Conservation (phyloP, 352 stramenopile genomes). For the Thraustochytrium striatum region DNA sequence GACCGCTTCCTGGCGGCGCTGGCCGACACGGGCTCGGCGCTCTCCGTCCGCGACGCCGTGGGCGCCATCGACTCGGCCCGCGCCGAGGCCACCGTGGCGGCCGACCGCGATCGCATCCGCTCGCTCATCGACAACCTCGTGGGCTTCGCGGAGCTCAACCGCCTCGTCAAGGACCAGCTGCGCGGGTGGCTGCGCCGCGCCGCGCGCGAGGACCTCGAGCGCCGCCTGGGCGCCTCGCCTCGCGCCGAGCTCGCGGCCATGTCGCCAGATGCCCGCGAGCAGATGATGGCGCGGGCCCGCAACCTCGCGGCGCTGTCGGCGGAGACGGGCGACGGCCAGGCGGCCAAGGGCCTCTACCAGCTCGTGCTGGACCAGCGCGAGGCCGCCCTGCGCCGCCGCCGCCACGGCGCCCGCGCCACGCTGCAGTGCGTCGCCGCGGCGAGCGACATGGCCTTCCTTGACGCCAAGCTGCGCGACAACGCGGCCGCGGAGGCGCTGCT, state of each 20-base stretch:
- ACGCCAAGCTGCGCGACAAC: no score
- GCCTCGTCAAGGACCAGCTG: neutral
- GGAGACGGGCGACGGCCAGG: neutral
- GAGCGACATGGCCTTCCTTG: no score
- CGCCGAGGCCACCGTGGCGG: neutral
- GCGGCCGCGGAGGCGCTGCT: no score
- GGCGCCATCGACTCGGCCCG: neutral
- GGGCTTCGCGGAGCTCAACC: neutral
- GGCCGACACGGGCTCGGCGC: neutral
- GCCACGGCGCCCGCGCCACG: no score
- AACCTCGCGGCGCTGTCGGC: neutral
- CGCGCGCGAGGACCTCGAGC: neutral
- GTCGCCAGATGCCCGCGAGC: neutral
- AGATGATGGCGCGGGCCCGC: neutral
- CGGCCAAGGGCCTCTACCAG: neutral
- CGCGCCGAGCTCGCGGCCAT: neutral
- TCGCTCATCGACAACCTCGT: neutral
- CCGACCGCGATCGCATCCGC: neutral
- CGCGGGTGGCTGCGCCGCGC: neutral
- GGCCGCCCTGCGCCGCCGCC: no score
- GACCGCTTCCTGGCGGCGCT: neutral
- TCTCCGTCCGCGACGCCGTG: neutral
- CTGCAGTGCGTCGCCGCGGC: no score
- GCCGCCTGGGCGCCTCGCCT: no score
- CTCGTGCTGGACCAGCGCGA: neutral